These are phyloP conservation scores for Chalara sp. DNA, from an alignment of 2,329 filamentous ascomycete genomes.

Conservation along the genomic window DNA sequence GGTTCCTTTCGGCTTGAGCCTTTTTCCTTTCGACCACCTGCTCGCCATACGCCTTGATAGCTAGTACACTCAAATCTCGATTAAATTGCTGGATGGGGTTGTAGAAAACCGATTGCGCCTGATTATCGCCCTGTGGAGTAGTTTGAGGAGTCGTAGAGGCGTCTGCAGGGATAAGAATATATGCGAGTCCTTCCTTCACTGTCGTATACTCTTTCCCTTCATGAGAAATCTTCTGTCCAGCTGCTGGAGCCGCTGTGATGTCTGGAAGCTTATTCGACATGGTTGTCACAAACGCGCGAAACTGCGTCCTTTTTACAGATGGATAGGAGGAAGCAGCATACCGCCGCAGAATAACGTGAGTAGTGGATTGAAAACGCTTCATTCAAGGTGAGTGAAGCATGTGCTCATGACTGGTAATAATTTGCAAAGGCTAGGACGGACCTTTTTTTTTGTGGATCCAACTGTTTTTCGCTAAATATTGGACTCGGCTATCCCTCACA, in stretches of 20 bases:
- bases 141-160: slow-evolving; percentile 39
- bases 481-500: too few relatives aligned
- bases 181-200: slow-evolving; percentile 60
- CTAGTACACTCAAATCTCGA: slow-evolving; percentile 85
- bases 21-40: slow-evolving; percentile 46
- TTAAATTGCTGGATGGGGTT: slow-evolving; percentile 99
- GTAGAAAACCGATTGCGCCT: slow-evolving; percentile 84
- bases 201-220: slow-evolving; percentile 49
- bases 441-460: too few relatives aligned
- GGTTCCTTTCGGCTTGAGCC: slow-evolving; percentile 35
- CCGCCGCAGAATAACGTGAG: neutral
- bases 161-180: slow-evolving; percentile 55
- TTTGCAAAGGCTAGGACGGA: too few relatives aligned
- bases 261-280: slow-evolving; percentile 7
- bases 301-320: neutral
- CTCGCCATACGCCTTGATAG: slow-evolving; percentile 83
- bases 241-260: slow-evolving; percentile 23
- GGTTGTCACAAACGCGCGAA: neutral
- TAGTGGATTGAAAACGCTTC: too few relatives aligned
- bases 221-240: slow-evolving; percentile 31
- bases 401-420: too few relatives aligned
- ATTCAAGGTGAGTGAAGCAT: too few relatives aligned
- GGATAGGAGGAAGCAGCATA: neutral
- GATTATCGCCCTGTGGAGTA: slow-evolving; percentile 43
- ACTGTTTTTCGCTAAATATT: too few relatives aligned